phyloP scores from a whole-genome alignment of 257 asterid species.

The Fraxinus pennsylvanica region DNA sequence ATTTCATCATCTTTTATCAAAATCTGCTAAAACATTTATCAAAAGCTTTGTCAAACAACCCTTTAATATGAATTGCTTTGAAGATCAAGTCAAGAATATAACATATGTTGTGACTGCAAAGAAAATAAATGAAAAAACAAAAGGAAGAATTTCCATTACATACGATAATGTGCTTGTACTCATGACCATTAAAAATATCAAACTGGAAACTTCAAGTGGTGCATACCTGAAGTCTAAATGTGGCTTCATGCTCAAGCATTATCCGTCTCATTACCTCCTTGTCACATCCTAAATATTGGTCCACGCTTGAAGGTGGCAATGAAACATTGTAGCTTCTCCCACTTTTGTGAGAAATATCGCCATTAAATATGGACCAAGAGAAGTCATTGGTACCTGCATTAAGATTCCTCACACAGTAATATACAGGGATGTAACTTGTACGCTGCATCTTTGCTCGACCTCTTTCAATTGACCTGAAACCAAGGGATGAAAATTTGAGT shows the following conservation, averaged over 20 bases:
- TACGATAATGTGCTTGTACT: not conserved
- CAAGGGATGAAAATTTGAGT: slow-evolving; percentile 4
- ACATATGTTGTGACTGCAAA: not conserved
- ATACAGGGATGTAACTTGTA: slow-evolving; percentile 39
- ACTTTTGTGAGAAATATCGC: slow-evolving; percentile 39
- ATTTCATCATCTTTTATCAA: too few species aligned
- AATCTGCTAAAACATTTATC: too few species aligned
- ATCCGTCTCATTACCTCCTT: slow-evolving; percentile 53
- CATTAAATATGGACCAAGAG: slow-evolving; percentile 35
- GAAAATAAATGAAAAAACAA: not conserved
- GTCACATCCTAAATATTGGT: slow-evolving; percentile 34
- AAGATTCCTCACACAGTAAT: slow-evolving; percentile 39
- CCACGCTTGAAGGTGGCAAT: slow-evolving; percentile 29
- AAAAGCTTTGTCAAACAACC: too few species aligned
- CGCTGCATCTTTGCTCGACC: slow-evolving; percentile 55
- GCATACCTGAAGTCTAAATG: slow-evolving; percentile 70
- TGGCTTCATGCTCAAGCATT: slow-evolving; percentile 70
- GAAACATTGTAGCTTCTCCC: slow-evolving; percentile 34
- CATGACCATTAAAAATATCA: not conserved
- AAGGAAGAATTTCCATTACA: not conserved
- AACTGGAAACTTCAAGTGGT: not conserved
- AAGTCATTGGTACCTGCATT: slow-evolving; percentile 41
- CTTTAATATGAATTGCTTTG: not conserved
- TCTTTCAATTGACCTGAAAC: slow-evolving; percentile 33
- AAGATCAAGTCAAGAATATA: not conserved